phyloP scores from a whole-genome alignment of 208 protist genomes.

The Acanthamoeba lenticulata region DNA sequence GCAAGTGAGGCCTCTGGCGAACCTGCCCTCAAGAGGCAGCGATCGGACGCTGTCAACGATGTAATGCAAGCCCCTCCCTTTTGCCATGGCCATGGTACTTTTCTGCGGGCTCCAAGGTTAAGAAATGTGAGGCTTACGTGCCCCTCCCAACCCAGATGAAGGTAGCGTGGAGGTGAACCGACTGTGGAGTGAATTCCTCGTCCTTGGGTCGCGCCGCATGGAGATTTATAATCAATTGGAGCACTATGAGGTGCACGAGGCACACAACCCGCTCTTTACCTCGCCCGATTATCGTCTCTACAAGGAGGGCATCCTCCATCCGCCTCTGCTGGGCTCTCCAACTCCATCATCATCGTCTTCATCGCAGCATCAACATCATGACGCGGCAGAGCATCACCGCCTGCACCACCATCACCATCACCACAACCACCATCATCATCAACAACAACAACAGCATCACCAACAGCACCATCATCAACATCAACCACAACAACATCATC shows the following conservation, averaged over 20 bases:
- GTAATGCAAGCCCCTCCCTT: too few relatives aligned
- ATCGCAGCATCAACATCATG: too few relatives aligned
- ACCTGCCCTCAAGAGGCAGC: too few relatives aligned
- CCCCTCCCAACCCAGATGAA: too few relatives aligned
- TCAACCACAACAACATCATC: neutral
- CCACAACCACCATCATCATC: too few relatives aligned
- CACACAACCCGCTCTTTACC: neutral
- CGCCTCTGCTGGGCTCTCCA: neutral
- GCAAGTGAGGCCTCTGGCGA: too few relatives aligned
- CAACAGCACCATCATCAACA: neutral
- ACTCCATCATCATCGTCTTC: too few relatives aligned
- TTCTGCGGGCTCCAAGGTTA: too few relatives aligned
- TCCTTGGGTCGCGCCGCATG: neutral
- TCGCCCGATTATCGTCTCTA: slow-evolving; percentile 4
- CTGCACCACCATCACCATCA: neutral
- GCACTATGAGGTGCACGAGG: neutral
- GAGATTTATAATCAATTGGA: slow-evolving; percentile 38
- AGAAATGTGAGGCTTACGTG: too few relatives aligned
- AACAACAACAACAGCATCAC: neutral
- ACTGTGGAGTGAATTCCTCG: slow-evolving; percentile 27
- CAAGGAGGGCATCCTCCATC: neutral
- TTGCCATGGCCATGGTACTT: too few relatives aligned
- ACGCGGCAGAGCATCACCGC: neutral
- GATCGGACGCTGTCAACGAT: too few relatives aligned
- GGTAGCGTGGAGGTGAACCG: neutral